phyloP scores from a whole-genome alignment of 495 filamentous ascomycete genomes.

The Podospora appendiculata region DNA sequence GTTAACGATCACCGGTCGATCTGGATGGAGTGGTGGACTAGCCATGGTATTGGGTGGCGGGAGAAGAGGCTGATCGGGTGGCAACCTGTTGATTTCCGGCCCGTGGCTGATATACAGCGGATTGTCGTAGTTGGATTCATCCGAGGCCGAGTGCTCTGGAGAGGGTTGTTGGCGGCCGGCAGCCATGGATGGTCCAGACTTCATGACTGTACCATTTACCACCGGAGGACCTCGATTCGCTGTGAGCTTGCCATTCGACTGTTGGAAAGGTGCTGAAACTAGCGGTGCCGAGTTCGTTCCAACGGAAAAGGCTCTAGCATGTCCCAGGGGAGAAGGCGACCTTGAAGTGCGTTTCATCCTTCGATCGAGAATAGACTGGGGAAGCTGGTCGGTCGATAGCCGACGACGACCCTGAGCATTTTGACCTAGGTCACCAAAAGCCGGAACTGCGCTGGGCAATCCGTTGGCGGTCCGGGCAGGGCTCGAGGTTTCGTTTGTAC shows the following conservation, averaged over 20 bases:
- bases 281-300: conserved; percentile 33
- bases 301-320: conserved; percentile 35
- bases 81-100: conserved; percentile 9
- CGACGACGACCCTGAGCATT: conserved; percentile 29
- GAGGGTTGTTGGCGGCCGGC: conserved; percentile 11
- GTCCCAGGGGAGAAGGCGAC: conserved; percentile 47
- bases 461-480: conserved; percentile 22
- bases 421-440: conserved; percentile 36
- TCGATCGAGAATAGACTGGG: conserved; percentile 42
- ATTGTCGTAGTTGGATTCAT: conserved; percentile 28
- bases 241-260: conserved; percentile 17
- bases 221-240: conserved; percentile 32
- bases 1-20: conserved; percentile 43
- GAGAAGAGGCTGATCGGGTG: conserved; percentile 14
- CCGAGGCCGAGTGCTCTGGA: conserved; percentile 15
- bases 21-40: conserved; percentile 22
- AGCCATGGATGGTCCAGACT: conserved; percentile 11
- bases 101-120: conserved; percentile 33
- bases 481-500: conserved; percentile 28
- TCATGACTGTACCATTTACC: conserved; percentile 36
- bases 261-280: conserved; percentile 22
- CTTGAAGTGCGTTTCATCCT: conserved; percentile 43
- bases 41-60: conserved; percentile 5
- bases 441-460: conserved; percentile 28
- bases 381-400: conserved; percentile 41